A percentile compares a stretch with the other conserved stretches of the same genome.
Conservation (phyloP, 164 flowering plant genomes). For the Tinospora cordifolia region DNA sequence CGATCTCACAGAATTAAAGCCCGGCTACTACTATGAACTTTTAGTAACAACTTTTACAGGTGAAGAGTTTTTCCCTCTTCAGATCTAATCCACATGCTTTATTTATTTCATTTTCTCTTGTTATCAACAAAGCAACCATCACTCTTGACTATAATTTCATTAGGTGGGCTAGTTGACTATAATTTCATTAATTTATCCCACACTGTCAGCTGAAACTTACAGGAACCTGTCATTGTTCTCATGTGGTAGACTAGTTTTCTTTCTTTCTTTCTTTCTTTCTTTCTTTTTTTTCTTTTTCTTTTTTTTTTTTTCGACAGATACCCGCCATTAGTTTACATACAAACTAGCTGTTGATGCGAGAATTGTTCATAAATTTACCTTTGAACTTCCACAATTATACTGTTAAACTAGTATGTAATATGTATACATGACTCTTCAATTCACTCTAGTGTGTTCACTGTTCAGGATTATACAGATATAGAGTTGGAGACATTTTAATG, state of each 20-base stretch:
- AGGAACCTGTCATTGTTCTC: not conserved
- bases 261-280: too few relatives aligned
- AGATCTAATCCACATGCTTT: constrained; percentile 12
- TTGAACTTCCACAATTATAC: not conserved
- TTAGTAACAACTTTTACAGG: constrained; percentile 67
- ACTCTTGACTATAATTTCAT: not conserved
- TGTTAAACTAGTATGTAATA: too few relatives aligned
- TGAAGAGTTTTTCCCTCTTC: constrained; percentile 6
- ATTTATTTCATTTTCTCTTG: constrained; percentile 6
- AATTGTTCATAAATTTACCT: not conserved
- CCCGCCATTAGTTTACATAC: too few relatives aligned
- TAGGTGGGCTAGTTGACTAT: not conserved
- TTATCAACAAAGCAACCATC: not conserved
- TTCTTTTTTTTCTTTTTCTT: too few relatives aligned
- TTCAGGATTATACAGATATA: constrained; percentile 56
- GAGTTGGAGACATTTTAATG: constrained; percentile 56
- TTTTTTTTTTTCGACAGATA: too few relatives aligned
- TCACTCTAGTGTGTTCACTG: not conserved
- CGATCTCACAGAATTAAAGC: constrained; percentile 51
- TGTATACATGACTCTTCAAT: not conserved
- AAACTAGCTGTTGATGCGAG: too few relatives aligned
- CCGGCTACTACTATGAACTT: constrained; percentile 59
- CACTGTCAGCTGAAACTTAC: not conserved
- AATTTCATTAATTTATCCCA: not conserved
- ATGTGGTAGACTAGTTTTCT: not conserved